Evolutionary conservation across 768 basidiomycete genomes (phyloP).

Genomic region (Agaricus blazei): DNA sequence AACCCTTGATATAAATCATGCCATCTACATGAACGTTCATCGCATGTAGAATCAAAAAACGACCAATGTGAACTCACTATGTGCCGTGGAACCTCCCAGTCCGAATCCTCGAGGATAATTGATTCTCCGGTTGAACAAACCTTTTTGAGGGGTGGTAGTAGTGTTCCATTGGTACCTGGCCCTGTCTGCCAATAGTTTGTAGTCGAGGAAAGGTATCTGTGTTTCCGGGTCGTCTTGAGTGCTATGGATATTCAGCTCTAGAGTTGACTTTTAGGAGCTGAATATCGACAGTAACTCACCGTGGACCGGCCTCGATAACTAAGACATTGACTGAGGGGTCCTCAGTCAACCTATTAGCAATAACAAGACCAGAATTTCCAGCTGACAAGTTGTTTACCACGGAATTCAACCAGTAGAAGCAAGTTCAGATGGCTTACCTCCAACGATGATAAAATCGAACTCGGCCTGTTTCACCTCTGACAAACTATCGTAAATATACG

Average conservation of each 20-base stretch:
- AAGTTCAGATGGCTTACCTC: background rate
- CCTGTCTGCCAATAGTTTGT: background rate
- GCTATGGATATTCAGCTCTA: background rate
- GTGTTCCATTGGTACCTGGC: slow-evolving; percentile 14
- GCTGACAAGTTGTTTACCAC: slow-evolving; percentile 2
- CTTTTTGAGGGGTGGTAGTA: slow-evolving; percentile 10
- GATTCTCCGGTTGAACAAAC: slow-evolving; percentile 9
- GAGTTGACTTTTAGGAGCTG: too few species aligned
- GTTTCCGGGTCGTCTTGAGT: slow-evolving; percentile 11
- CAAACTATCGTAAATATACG: background rate
- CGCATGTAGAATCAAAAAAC: background rate
- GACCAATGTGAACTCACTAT: slow-evolving; percentile 10
- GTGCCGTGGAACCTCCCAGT: slow-evolving; percentile 16
- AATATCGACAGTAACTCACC: slow-evolving; percentile 12
- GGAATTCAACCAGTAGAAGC: too few species aligned
- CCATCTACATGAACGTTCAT: slow-evolving; percentile 13
- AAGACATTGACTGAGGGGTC: slow-evolving; percentile 29
- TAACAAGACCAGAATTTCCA: slow-evolving; percentile 40
- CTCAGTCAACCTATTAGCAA: slow-evolving; percentile 40
- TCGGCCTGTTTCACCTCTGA: background rate
- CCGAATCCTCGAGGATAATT: slow-evolving; percentile 10
- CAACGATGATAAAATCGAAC: background rate
- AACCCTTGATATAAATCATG: slow-evolving; percentile 25
- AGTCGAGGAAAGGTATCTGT: slow-evolving; percentile 14
- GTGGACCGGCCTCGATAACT: slow-evolving; percentile 32